These are phyloP conservation scores for Aspergillus sp. DNA, from an alignment of 2,329 filamentous ascomycete species.

Conservation along the genomic window DNA sequence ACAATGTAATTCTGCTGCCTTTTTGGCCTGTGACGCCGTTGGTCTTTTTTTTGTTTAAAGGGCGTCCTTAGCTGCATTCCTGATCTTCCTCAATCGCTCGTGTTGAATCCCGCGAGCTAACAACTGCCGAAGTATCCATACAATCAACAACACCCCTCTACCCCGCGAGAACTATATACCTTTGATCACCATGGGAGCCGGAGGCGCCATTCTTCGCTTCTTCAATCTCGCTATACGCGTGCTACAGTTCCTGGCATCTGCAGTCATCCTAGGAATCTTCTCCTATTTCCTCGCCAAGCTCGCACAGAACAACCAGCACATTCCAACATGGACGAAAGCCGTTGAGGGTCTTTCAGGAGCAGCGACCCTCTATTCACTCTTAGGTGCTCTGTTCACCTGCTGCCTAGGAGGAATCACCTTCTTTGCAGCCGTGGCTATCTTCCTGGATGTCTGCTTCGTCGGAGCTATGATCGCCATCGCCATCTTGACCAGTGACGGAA, in stretches of 20 bases:
- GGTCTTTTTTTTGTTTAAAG: not conserved
- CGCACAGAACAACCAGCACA: conserved; percentile 64
- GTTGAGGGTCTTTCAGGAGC: conserved; percentile 79
- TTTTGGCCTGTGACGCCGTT: conserved; percentile 14
- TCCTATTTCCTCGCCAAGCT: conserved; percentile 83
- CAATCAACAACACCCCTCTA: not conserved
- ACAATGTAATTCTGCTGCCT: conserved; percentile 31
- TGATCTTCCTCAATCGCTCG: conserved; percentile 1
- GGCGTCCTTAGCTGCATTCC: not conserved
- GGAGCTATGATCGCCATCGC: conserved; percentile 83
- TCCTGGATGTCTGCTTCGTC: conserved; percentile 77
- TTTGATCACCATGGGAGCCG: conserved; percentile 57
- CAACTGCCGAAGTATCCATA: not conserved
- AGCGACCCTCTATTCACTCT: conserved; percentile 73
- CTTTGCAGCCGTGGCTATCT: conserved; percentile 72
- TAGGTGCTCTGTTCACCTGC: conserved; percentile 76
- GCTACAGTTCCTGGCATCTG: conserved; percentile 73
- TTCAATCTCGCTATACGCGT: conserved; percentile 73
- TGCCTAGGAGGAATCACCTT: conserved; percentile 75
- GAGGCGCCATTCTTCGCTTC: conserved; percentile 68
- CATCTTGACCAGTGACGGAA: conserved; percentile 71
- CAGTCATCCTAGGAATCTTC: conserved; percentile 76
- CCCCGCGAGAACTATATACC: not conserved
- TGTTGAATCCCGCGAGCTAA: not conserved
- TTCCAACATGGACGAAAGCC: conserved; percentile 69